A percentile compares a stretch with the other conserved stretches of the same genome.
Conservation (phyloP, 139 green algal species). For the Haematococcus lacustris region DNA sequence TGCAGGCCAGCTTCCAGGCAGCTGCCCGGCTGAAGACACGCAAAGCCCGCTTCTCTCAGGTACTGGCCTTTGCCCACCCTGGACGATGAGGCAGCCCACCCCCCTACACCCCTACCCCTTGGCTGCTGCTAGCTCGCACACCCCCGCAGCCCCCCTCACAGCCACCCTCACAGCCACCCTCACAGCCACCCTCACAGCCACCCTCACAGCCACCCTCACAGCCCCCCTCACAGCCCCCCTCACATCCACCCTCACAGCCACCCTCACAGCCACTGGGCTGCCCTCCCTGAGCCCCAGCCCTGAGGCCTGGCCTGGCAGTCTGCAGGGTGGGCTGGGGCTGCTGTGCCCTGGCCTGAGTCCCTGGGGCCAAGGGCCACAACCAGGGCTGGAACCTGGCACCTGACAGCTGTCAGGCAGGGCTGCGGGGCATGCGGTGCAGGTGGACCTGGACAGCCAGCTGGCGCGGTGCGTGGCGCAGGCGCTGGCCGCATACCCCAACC, state of each 20-base stretch:
- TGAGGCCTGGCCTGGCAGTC: not conserved
- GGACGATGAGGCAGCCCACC: too few relatives aligned
- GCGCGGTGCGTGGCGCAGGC: conserved; percentile 7
- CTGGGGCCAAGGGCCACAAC: not conserved
- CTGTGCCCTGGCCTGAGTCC: not conserved
- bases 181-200: too few relatives aligned
- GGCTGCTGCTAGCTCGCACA: too few relatives aligned
- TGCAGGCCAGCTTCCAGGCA: conserved; percentile 20
- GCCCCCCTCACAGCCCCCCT: too few relatives aligned
- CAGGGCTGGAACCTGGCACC: not conserved
- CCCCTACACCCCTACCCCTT: too few relatives aligned
- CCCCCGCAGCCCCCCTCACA: too few relatives aligned
- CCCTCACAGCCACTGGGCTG: too few relatives aligned
- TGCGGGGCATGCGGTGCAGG: conserved; percentile 5
- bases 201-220: too few relatives aligned
- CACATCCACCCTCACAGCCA: too few relatives aligned
- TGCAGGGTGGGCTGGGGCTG: not conserved
- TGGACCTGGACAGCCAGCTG: conserved; percentile 17
- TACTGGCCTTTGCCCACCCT: too few relatives aligned
- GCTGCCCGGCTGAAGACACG: conserved; percentile 7
- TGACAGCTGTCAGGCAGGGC: not conserved
- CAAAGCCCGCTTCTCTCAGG: not conserved
- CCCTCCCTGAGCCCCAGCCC: too few relatives aligned
- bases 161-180: too few relatives aligned
- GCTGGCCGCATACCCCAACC: conserved; percentile 14